Evolutionary conservation across 306 rosid species (phyloP).

Genomic region (Comarum palustre): DNA sequence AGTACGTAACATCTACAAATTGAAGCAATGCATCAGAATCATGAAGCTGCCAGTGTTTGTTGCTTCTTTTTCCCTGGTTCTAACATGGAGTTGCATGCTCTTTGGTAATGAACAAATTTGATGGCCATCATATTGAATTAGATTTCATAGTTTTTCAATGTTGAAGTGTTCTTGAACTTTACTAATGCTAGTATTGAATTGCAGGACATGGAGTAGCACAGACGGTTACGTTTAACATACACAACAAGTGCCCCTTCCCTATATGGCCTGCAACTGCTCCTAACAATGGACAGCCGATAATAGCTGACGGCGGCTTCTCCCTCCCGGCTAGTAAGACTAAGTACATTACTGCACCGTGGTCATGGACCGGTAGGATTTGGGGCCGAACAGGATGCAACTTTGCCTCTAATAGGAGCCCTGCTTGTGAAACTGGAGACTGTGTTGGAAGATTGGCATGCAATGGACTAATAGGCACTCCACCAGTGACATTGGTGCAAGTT

Average conservation of each 20-base stretch:
- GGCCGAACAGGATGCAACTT: conserved; percentile 80
- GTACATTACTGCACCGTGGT: conserved; percentile 46
- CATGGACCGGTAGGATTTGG: conserved; percentile 96
- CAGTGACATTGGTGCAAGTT: conserved; percentile 69
- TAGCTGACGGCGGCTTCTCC: conserved; percentile 80
- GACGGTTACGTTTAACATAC: conserved; percentile 47
- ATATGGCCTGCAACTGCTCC: conserved; percentile 94
- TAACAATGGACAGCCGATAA: conserved; percentile 61
- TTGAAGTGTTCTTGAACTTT: not conserved
- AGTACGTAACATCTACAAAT: conserved; percentile 9
- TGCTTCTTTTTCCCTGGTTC: conserved; percentile 33
- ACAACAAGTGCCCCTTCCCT: conserved; percentile 70
- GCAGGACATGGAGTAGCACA: conserved; percentile 50
- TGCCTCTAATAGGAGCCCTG: conserved; percentile 36
- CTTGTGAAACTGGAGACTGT: conserved; percentile 88
- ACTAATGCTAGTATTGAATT: not conserved
- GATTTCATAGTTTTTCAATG: not conserved
- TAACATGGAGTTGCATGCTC: conserved; percentile 29
- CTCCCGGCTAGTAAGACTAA: conserved; percentile 52
- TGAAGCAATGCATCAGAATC: conserved; percentile 20
- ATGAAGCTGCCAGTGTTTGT: conserved; percentile 39
- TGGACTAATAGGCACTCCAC: conserved; percentile 78
- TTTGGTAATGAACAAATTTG: conserved; percentile 33
- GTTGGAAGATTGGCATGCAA: conserved; percentile 71
- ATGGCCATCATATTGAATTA: not conserved